A percentile compares a stretch with the other conserved stretches of the same genome.
Evolutionary conservation across 345 rosid genomes (phyloP).

Genomic region (Pelargonium nanum): DNA sequence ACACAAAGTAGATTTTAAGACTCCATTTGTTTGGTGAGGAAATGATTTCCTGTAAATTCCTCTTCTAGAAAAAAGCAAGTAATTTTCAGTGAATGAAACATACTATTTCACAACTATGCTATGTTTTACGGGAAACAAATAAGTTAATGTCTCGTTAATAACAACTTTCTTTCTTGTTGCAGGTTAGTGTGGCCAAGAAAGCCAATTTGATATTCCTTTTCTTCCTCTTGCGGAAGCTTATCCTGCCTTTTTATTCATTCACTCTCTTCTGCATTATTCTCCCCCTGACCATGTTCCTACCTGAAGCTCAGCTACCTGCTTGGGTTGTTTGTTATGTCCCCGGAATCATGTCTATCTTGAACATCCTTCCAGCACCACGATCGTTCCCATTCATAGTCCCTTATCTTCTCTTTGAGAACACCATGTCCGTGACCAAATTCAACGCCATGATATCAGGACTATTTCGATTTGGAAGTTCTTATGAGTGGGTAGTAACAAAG

Average conservation of each 20-base stretch:
- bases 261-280: constrained; percentile 91
- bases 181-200: constrained; percentile 64
- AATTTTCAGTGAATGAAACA: too few relatives aligned
- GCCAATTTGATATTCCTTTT: constrained; percentile 78
- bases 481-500: constrained; percentile 90
- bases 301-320: constrained; percentile 81
- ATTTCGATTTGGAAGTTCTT: constrained; percentile 68
- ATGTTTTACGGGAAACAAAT: neutral
- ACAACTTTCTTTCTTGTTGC: constrained; percentile 9
- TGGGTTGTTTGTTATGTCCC: constrained; percentile 94
- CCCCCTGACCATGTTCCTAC: constrained; percentile 80
- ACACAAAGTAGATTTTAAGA: too few relatives aligned
- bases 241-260: constrained; percentile 89
- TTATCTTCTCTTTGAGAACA: constrained; percentile 87
- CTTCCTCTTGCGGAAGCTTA: constrained; percentile 77
- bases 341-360: constrained; percentile 71
- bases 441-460: constrained; percentile 93
- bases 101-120: too few relatives aligned
- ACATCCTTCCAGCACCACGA: constrained; percentile 71
- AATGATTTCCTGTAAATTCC: neutral
- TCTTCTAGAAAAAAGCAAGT: neutral
- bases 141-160: neutral
- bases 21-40: too few relatives aligned
- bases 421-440: constrained; percentile 95
- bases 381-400: constrained; percentile 91